Percentiles rank a stretch among this genome's conserved stretches.
phyloP scores from a whole-genome alignment of 1,139 yeast species.

The Kodamaea sp. region DNA sequence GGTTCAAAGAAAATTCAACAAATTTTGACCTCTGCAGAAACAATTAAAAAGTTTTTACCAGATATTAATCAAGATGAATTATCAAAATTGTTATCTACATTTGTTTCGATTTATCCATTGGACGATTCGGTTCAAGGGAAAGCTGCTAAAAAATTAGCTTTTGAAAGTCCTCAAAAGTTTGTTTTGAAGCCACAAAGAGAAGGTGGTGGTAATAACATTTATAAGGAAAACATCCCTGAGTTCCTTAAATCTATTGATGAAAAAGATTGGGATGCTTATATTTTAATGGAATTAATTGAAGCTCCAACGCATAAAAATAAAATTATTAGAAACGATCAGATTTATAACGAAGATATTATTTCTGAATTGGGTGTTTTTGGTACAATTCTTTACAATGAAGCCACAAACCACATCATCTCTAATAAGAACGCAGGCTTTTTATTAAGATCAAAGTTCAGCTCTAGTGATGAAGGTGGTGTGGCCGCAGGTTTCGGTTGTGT shows the following conservation, averaged over 20 bases:
- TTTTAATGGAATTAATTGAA: conserved; percentile 86
- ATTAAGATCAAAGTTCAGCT: conserved; percentile 79
- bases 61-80: conserved; percentile 22
- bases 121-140: conserved; percentile 67
- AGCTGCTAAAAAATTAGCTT: conserved; percentile 63
- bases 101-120: conserved; percentile 82
- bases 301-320: conserved; percentile 68
- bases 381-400: conserved; percentile 67
- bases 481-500: conserved; percentile 99
- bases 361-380: conserved; percentile 94
- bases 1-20: conserved; percentile 95
- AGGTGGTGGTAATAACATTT: conserved; percentile 92
- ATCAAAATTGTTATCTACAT: conserved; percentile 50
- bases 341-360: conserved; percentile 65
- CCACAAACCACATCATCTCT: conserved; percentile 48
- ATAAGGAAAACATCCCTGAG: conserved; percentile 75
- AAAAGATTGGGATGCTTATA: conserved; percentile 83
- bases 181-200: conserved; percentile 97
- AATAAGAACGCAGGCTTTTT: conserved; percentile 82
- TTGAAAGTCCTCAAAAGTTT: conserved; percentile 61
- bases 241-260: conserved; percentile 62
- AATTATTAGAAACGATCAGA: conserved; percentile 63
- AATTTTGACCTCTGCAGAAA: conserved; percentile 56
- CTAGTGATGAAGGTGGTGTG: conserved; percentile 95
- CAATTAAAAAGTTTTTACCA: conserved; percentile 47